Base-by-base conservation (phyloP, 768 basidiomycete species). In the Rickenella mellea region DNA sequence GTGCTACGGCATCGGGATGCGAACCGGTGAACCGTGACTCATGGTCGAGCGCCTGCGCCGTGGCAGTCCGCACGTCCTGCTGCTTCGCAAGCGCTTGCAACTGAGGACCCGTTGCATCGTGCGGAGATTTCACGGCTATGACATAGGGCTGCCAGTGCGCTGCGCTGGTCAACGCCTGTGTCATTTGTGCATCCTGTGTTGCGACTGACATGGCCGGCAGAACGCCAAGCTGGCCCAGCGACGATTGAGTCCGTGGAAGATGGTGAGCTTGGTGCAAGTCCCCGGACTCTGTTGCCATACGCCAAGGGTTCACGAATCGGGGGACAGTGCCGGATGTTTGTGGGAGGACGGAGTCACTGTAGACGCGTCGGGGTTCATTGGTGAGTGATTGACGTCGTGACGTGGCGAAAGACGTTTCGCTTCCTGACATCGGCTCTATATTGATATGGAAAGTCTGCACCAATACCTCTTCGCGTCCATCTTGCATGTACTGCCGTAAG, bases 101-200 rank as follows among this genome's bases (percentile, higher is more conserved):
- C 49, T 80, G 70, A 6, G 60, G 63, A 14, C 60, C 64, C 21
- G 64, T 59, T 44, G 60, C 52, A 41, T 66, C 70, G n/a, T 71
- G 68, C 22, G 60, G 62, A 17, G 69, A 64, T 14, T 70, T 73
- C 41, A 79, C 73, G 31, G 78, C 69, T 54, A 83, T 80, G 5
- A 74, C 76, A 48, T 83, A 80, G 79, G 2, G 73, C 78, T 54
- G 83, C 78, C 54, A 82, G 78, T 9, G 80, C 81, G 19, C 88
- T 81, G 32, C 82, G 80, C 51, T 84, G 80, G 25, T 80, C 84
- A 89, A 59, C 28, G 88, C 86, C 46, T 80, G 77, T 39, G 83
- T 80, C 39, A 89, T 82, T 51, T 83, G 80, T 12, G 74, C 78
- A 48, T 85, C 80, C 44, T 69, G 71, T 31, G 61, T 66, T 31